Evolutionary conservation across 2,329 filamentous ascomycete species (phyloP).

Genomic region (Pestalotiopsis sp.): DNA sequence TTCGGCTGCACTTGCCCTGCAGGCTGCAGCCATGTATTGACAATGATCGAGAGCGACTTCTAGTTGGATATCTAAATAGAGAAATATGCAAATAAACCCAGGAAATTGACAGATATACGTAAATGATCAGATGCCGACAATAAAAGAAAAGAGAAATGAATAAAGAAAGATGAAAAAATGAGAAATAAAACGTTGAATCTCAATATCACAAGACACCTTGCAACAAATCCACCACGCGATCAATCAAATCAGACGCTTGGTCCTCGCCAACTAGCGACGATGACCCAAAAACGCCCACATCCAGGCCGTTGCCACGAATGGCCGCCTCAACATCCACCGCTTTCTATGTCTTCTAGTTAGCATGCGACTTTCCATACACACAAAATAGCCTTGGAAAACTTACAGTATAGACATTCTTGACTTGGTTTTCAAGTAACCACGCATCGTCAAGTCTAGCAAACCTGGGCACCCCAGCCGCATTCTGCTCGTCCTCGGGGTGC

Average conservation of each 20-base stretch:
- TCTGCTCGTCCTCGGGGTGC: neutral
- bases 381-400: constrained; percentile 10
- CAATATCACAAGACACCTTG: neutral
- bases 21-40: neutral
- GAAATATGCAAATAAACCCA: neutral
- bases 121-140: neutral
- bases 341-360: constrained; percentile 20
- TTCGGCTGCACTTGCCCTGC: neutral
- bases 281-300: constrained; percentile 29
- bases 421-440: constrained; percentile 18
- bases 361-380: neutral
- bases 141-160: neutral
- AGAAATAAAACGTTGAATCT: neutral
- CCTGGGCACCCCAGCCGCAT: neutral
- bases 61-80: neutral
- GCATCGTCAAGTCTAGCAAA: constrained; percentile 12
- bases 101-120: neutral
- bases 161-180: neutral
- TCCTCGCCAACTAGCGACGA: constrained; percentile 16
- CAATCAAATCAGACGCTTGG: constrained; percentile 19
- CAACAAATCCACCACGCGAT: constrained; percentile 14
- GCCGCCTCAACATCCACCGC: constrained; percentile 29
- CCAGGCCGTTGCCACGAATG: constrained; percentile 21
- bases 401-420: constrained; percentile 21
- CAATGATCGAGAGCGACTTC: neutral